Conservation (phyloP, 805 yeast species). For the Ogataea parapolymorpha region DNA sequence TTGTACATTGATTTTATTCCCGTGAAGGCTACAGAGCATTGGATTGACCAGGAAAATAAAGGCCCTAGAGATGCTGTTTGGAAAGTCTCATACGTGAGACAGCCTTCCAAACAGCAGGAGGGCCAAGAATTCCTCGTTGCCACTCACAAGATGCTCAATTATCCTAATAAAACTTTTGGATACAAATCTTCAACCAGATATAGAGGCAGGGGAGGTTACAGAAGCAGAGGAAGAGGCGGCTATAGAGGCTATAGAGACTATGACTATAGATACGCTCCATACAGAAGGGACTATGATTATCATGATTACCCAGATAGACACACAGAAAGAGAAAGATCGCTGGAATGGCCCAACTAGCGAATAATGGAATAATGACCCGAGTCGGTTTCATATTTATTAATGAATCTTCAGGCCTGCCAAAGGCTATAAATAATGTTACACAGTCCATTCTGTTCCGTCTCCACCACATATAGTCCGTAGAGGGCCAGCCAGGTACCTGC, state of each 20-base stretch:
- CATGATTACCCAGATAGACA: conserved; percentile 9
- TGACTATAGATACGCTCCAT: conserved; percentile 8
- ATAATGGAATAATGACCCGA: background rate
- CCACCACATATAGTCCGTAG: conserved; percentile 79
- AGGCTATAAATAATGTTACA: conserved; percentile 57
- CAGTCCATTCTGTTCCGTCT: conserved; percentile 77
- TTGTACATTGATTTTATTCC: conserved; percentile 43
- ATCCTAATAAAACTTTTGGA: conserved; percentile 33
- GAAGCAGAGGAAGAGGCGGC: conserved; percentile 2
- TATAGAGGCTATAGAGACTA: conserved; percentile 5
- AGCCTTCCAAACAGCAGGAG: conserved; percentile 31
- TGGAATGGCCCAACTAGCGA: conserved; percentile 21
- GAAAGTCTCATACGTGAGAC: conserved; percentile 37
- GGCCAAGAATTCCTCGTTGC: conserved; percentile 30
- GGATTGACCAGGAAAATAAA: conserved; percentile 45
- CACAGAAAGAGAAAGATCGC: conserved; percentile 12
- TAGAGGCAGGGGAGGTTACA: conserved; percentile 12
- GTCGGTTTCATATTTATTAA: conserved; percentile 2
- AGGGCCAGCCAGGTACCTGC: conserved; percentile 69
- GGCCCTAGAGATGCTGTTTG: conserved; percentile 45
- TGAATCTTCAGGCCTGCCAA: conserved; percentile 44
- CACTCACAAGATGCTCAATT: conserved; percentile 33
- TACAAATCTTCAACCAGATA: conserved; percentile 29
- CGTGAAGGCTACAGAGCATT: conserved; percentile 41
- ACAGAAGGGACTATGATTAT: conserved; percentile 6